A percentile compares a stretch with the other conserved stretches of the same genome.
Evolutionary conservation across 164 flowering plant species (phyloP).

Genomic region (Kalanchoe fedtschenkoi): DNA sequence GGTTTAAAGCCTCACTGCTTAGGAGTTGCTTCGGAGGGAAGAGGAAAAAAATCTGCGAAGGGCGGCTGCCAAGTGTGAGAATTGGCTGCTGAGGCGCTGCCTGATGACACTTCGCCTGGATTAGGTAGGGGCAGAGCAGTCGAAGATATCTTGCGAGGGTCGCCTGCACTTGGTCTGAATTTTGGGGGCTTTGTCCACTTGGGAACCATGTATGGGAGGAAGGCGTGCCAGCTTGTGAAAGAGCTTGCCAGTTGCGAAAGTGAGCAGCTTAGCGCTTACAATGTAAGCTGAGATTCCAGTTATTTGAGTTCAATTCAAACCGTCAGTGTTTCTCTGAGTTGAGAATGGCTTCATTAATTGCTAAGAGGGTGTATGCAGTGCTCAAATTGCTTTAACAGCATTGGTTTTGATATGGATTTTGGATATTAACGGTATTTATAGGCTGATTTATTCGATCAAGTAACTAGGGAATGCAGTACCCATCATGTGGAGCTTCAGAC

Average conservation of each 20-base stretch:
- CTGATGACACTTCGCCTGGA: too few relatives aligned
- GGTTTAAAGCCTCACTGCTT: too few relatives aligned
- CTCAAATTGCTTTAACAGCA: too few relatives aligned
- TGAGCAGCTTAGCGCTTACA: conserved; percentile 60
- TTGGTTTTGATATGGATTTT: not conserved
- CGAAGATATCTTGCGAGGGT: too few relatives aligned
- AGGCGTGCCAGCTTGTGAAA: conserved; percentile 55
- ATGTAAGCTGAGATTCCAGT: conserved; percentile 32
- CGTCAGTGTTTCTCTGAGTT: not conserved
- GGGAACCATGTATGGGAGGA: conserved; percentile 56
- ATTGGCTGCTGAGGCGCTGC: too few relatives aligned
- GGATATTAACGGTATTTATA: conserved; percentile 11
- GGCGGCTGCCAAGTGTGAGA: too few relatives aligned
- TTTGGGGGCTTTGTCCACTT: too few relatives aligned
- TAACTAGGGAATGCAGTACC: conserved; percentile 50
- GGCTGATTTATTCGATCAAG: conserved; percentile 57
- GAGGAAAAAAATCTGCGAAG: too few relatives aligned
- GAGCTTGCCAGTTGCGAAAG: conserved; percentile 53
- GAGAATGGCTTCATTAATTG: not conserved
- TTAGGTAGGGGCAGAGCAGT: too few relatives aligned
- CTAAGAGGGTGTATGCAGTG: too few relatives aligned
- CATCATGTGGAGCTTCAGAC: conserved; percentile 60
- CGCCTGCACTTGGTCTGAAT: too few relatives aligned
- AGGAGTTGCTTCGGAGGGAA: too few relatives aligned
- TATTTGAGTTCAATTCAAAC: not conserved